Base-by-base conservation (phyloP, 108 stramenopile species). In the Cyclostephanos invisitatus region DNA sequence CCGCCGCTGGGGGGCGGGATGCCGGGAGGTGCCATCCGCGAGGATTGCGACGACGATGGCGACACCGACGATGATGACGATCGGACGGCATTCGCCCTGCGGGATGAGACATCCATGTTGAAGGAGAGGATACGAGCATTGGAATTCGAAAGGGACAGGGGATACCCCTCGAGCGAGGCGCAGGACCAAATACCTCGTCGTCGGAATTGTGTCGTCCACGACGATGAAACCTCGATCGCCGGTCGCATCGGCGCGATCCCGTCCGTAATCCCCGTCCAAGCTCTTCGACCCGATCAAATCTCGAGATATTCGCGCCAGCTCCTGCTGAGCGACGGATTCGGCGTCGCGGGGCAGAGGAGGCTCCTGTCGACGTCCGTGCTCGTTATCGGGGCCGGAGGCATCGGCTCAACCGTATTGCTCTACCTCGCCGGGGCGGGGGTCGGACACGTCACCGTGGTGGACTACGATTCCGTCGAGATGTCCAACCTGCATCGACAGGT, bases 401-500 rank as follows among this genome's bases (percentile, higher is more conserved):
- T 95, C 51, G 94, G 90, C 24, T 91, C 91, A 2, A 89, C 94
- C 15, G 87, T 89, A 2, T 70, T 95, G 17, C 62, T 91, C 5
- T 95, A 95, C 63, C 76, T 95, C 21, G 91, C 94, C 11, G 88
- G 89, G 18, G 77, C 81, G 35, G 94, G 94, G 21, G 72, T 97
- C 20, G 94, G 94, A 47, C 67, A 76, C 24, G 71, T 97, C 15
- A 86, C 88, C 10, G 78, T 99, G 57, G 91, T 98, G 17, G 99
- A 99, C 70, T 93, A 92, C 72, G 99, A 99, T 78, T 53, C 54
- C 27, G 96, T 99, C 17, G 99, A 98, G 36, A 78, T 81, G 61
- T 88, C 90, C 55, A 99, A 99, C 84, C 77, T 99, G 49, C 99
- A 99, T 75, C 87, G 99, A 58, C 98, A 98, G 75, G 77, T 97